These are phyloP conservation scores for Arthrobotrys megalospora DNA, from an alignment of 2,329 filamentous ascomycete species.

Conservation along the genomic window DNA sequence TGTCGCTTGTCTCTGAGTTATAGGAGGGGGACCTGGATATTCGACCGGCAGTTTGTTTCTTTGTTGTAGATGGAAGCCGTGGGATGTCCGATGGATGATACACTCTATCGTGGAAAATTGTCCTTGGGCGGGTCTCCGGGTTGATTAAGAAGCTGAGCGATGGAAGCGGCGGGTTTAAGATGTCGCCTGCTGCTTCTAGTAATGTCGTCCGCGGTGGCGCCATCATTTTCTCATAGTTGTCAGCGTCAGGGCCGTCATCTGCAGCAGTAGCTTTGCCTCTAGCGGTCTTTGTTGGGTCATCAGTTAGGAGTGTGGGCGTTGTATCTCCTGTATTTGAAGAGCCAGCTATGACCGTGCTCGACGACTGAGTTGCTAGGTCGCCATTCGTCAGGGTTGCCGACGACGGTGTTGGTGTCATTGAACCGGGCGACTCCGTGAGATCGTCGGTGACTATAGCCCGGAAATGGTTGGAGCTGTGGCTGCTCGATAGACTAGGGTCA, in stretches of 20 bases:
- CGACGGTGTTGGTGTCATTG: slow-evolving; percentile 40
- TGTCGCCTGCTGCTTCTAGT: slow-evolving; percentile 93
- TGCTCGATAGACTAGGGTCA: not conserved
- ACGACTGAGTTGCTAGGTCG: slow-evolving; percentile 10
- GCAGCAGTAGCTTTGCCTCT: slow-evolving; percentile 48
- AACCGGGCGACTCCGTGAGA: slow-evolving; percentile 18
- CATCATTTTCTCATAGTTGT: slow-evolving; percentile 65
- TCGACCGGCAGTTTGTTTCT: slow-evolving; percentile 29
- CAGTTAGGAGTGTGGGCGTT: slow-evolving; percentile 29
- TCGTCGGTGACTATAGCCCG: slow-evolving; percentile 34
- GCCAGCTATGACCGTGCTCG: slow-evolving; percentile 29
- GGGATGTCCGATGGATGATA: slow-evolving; percentile 96
- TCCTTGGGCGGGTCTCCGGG: slow-evolving; percentile 83
- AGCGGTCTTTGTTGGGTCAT: slow-evolving; percentile 39
- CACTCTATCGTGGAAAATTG: slow-evolving; percentile 96
- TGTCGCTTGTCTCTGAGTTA: slow-evolving; percentile 47
- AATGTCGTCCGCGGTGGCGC: slow-evolving; percentile 92
- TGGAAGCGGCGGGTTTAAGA: slow-evolving; percentile 91
- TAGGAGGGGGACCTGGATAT: slow-evolving; percentile 46
- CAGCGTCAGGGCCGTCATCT: slow-evolving; percentile 46
- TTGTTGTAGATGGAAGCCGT: slow-evolving; percentile 69
- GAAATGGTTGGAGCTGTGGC: slow-evolving; percentile 4
- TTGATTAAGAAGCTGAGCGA: slow-evolving; percentile 85
- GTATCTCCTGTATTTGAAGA: slow-evolving; percentile 29
- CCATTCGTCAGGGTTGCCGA: slow-evolving; percentile 32